These are phyloP conservation scores for Ceratocystis variospora DNA, from an alignment of 2,329 filamentous ascomycete species.

Conservation along the genomic window DNA sequence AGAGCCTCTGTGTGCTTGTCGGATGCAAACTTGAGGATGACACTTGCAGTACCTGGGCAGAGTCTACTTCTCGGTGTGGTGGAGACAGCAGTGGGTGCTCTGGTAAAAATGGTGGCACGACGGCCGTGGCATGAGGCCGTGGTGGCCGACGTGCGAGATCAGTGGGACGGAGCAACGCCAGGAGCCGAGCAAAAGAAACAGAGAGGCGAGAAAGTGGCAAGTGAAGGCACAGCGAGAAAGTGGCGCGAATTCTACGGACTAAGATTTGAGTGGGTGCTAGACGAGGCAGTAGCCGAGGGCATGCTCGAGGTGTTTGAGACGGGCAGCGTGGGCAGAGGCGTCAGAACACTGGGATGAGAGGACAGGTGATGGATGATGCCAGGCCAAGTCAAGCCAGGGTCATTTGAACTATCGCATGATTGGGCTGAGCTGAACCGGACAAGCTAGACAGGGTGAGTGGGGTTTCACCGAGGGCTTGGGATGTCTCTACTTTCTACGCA, in stretches of 20 bases:
- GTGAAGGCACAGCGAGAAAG: slow-evolving; percentile 36
- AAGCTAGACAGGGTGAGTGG: slow-evolving; percentile 17
- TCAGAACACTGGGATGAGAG: slow-evolving; percentile 1
- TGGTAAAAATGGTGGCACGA: slow-evolving; percentile 39
- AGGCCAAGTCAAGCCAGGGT: slow-evolving; percentile 13
- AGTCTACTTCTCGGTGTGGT: slow-evolving; percentile 55
- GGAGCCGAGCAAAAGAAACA: slow-evolving; percentile 35
- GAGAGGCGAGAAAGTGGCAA: slow-evolving; percentile 37
- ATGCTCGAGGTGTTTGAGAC: slow-evolving; percentile 63
- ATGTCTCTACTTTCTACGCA: slow-evolving; percentile 2
- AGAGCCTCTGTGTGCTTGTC: background rate
- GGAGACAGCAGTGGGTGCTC: slow-evolving; percentile 28
- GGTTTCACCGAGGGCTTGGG: background rate
- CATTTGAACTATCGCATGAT: too few species aligned
- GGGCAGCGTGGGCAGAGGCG: slow-evolving; percentile 53
- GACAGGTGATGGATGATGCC: slow-evolving; percentile 33
- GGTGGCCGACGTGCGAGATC: slow-evolving; percentile 46
- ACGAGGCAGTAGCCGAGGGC: slow-evolving; percentile 56
- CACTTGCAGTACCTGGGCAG: slow-evolving; percentile 51
- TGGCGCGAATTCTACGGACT: slow-evolving; percentile 61
- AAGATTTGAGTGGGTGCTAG: slow-evolving; percentile 56
- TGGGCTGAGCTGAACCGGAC: too few species aligned
- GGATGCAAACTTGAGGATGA: slow-evolving; percentile 27
- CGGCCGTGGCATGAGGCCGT: slow-evolving; percentile 50
- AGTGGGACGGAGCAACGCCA: slow-evolving; percentile 36